These are phyloP conservation scores for Sporisorium iseilematis-ciliati DNA, from an alignment of 1,284 basidiomycete genomes.

Conservation along the genomic window DNA sequence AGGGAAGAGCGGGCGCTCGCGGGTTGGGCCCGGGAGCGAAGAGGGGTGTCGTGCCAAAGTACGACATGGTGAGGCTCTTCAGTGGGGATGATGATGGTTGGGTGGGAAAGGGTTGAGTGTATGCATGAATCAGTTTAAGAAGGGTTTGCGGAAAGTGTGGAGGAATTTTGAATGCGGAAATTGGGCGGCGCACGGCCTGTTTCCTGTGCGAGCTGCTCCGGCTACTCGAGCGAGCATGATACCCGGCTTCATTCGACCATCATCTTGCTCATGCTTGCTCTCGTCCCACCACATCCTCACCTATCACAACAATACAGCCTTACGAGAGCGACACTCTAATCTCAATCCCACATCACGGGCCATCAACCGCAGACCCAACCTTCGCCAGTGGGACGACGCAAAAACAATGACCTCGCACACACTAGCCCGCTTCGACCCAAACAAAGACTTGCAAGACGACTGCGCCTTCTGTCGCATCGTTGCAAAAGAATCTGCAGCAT, in stretches of 20 bases:
- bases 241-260: background rate
- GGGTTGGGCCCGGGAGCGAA: conserved; percentile 45
- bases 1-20: conserved; percentile 34
- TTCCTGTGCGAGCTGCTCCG: conserved; percentile 5
- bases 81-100: background rate
- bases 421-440: conserved; percentile 35
- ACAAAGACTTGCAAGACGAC: conserved; percentile 33
- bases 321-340: too few relatives aligned
- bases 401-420: conserved; percentile 44
- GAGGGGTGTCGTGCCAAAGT: conserved; percentile 36
- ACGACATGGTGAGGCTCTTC: conserved; percentile 22
- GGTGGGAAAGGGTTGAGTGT: background rate
- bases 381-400: too few relatives aligned
- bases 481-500: conserved; percentile 21
- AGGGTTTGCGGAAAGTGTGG: background rate
- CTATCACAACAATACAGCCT: too few relatives aligned
- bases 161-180: background rate
- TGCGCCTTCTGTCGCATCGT: conserved; percentile 53
- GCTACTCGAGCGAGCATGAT: conserved; percentile 4
- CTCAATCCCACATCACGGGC: too few relatives aligned
- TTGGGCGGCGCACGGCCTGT: background rate
- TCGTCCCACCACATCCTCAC: background rate
- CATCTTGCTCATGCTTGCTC: background rate
- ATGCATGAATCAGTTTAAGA: background rate
- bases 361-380: background rate